A percentile compares a stretch with the other conserved stretches of the same genome.
Evolutionary conservation across 345 rosid genomes (phyloP).

Genomic region (Acer negundo): DNA sequence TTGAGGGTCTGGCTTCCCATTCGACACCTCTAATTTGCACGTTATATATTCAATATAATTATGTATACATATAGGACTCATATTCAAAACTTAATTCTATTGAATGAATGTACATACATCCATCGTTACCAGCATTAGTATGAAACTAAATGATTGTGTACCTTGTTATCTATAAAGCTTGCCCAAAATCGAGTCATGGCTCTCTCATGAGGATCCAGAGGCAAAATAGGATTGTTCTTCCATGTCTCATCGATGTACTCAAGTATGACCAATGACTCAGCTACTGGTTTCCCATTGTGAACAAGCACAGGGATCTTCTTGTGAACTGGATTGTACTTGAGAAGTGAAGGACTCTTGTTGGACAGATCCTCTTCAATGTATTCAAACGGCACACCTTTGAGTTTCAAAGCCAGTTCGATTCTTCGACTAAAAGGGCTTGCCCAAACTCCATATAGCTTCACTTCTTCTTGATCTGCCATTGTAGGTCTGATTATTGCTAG

Average conservation of each 20-base stretch:
- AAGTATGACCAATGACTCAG: constrained; percentile 40
- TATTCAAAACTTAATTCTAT: too few species aligned
- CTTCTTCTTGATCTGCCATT: constrained; percentile 17
- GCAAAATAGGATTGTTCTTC: constrained; percentile 39
- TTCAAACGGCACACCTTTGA: constrained; percentile 42
- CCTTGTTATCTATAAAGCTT: constrained; percentile 36
- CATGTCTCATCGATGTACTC: constrained; percentile 52
- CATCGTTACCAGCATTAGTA: too few species aligned
- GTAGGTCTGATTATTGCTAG: too few species aligned
- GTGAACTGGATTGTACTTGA: constrained; percentile 38
- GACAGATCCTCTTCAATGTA: constrained; percentile 38
- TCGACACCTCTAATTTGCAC: too few species aligned
- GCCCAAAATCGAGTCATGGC: constrained; percentile 50
- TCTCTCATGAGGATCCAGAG: constrained; percentile 43
- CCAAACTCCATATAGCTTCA: constrained; percentile 43
- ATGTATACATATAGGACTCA: too few species aligned
- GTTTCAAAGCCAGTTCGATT: constrained; percentile 41
- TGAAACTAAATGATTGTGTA: neutral
- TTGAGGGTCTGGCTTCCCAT: too few species aligned
- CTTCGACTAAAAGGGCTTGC: constrained; percentile 39
- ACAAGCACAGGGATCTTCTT: constrained; percentile 50
- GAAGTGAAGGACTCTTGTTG: constrained; percentile 42
- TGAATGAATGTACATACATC: too few species aligned
- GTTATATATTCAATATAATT: too few species aligned
- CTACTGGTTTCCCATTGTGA: constrained; percentile 38